Evolutionary conservation across 2,329 filamentous ascomycete genomes (phyloP), one percentile per base, ranked within the genome.

Genomic region (Penicillium sp.): DNA sequence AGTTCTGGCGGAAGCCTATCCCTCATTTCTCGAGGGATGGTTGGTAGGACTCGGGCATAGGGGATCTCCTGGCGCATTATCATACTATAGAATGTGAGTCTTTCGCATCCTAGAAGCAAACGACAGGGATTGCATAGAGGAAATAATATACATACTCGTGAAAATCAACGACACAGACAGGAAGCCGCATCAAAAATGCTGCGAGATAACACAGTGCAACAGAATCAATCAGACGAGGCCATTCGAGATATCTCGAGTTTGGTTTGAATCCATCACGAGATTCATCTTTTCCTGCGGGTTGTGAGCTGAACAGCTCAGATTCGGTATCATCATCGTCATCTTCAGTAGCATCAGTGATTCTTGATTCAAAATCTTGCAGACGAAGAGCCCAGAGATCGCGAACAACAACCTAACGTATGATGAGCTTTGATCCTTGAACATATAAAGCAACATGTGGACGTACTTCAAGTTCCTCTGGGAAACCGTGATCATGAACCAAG

Each of bases 311-410:
- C 31, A 83, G 65, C 60, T 82, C 79, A 23, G 80, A 77, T 53
- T 77, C 75, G 35, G 73, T 65, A 23, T 70, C 75, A 31, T 74
- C 64, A 39, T 69, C 68, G 17, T 73, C 70, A 3, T 68, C 69
- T 13, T 74, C 71, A 31, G 64, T 64, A 36, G 62, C 56, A n/a
- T 72, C 79, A 65, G 70, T 75, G 53, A 77, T 75, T 57, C 71
- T 79, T 60, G 73, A 72, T 48, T 77, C 77, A 35, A 90, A 77
- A 47, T 80, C 82, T 49, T 84, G 81, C 38, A 92, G 79, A 51
- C 91, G 85, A 50, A 97, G 77, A 52, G 88, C 82, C 93, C 94
- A 99, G 15, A 99, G 82, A 70, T 96, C 92, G 58, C 87, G 85
- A 6, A 96, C 86, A 10, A 96, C 81, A 8, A 79, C 67, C 78